Evolutionary conservation across 2,329 filamentous ascomycete genomes (phyloP).

Genomic region (Colletotrichum theobromicola): DNA sequence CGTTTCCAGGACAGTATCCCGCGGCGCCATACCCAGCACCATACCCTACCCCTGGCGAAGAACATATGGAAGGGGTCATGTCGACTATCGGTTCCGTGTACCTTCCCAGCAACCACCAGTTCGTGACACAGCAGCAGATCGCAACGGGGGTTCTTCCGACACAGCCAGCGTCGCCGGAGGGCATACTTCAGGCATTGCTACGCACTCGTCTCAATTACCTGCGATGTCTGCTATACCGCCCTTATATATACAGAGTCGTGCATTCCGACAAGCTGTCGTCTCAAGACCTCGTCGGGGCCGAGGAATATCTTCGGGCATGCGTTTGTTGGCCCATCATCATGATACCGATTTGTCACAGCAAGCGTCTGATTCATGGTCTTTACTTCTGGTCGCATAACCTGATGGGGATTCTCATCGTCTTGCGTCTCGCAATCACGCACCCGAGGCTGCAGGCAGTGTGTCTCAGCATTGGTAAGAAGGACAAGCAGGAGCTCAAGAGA

Average conservation of each 20-base stretch:
- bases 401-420: slow-evolving; percentile 60
- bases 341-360: slow-evolving; percentile 60
- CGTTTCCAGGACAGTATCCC: background rate
- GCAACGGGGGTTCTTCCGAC: background rate
- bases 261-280: slow-evolving; percentile 50
- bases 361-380: slow-evolving; percentile 61
- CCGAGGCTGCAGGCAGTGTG: slow-evolving; percentile 46
- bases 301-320: slow-evolving; percentile 60
- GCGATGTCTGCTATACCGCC: slow-evolving; percentile 62
- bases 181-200: slow-evolving; percentile 59
- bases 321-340: slow-evolving; percentile 65
- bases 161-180: background rate
- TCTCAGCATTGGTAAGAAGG: slow-evolving; percentile 45
- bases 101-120: background rate
- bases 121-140: background rate
- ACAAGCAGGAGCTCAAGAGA: slow-evolving; percentile 34
- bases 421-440: slow-evolving; percentile 59
- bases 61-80: background rate
- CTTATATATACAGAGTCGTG: slow-evolving; percentile 64
- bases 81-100: background rate
- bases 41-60: background rate
- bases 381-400: slow-evolving; percentile 70
- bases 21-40: background rate
- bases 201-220: slow-evolving; percentile 65
- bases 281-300: slow-evolving; percentile 57